Base-by-base conservation (phyloP, 2,329 filamentous ascomycete genomes). In the Clarireedia homoeocarpa region DNA sequence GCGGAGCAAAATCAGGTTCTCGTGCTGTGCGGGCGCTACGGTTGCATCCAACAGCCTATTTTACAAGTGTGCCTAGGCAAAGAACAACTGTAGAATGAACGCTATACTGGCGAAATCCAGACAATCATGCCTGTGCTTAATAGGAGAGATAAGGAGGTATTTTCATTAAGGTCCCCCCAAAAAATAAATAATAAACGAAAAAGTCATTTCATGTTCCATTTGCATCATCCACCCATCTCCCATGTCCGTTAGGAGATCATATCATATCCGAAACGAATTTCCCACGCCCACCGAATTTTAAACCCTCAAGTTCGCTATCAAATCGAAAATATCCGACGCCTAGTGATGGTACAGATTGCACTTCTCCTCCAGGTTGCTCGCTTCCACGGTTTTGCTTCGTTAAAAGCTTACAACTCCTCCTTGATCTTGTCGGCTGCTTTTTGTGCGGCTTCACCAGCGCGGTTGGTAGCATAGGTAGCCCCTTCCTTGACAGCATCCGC, bases 401-500 rank as follows among this genome's bases (percentile, higher is more conserved):
- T 15, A 39, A 14, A 23, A 24, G 26, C 53, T 63, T 63, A 71
- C 61, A 71, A 63, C 58, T 71, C 70, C 61, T 71, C 67, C 58
- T 69, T 69, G 36, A 67, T 60, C 42, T 59, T 61, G 45, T 71
- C 61, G 40, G 53, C 57, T 40, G 64, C 67, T 56, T 66, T 68
- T 56, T 71, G 70, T 53, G 68, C 67, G 53, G 67, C 69, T 61
- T 72, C 71, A 15, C 66, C 66, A 40, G 68, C 68, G 49, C 67
- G 66, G 55, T 72, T 60, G 39, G 61, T 69, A 6, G 67, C 68
- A 60, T 65, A 65, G 1, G 66, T 68, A 40, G 67, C 66, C 30
- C 62, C 63, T 53, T 71, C 69, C 59, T 70, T 69, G n/a, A 63
- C 61, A 17, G 62, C 57, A 56, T 78, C 73, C n/a, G 71, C 72